phyloP scores from a whole-genome alignment of 169 alveolate genomes.

The Hepatocystis sp. region DNA sequence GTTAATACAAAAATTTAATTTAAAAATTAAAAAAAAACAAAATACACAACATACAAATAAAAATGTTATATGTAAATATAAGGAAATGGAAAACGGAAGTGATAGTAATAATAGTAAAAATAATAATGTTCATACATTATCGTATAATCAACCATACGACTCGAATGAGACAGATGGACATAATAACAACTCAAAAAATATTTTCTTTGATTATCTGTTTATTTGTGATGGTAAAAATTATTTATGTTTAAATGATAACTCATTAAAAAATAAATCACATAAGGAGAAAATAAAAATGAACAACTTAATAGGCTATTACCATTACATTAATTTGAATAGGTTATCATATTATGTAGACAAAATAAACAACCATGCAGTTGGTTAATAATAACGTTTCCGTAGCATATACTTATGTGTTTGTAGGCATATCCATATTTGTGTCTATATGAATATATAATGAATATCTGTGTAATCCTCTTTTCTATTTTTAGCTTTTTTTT shows the following conservation, averaged over 20 bases:
- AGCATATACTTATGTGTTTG: too few species aligned
- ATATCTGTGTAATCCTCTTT: too few species aligned
- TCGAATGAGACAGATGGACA: not conserved
- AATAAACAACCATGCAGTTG: too few species aligned
- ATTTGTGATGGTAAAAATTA: conserved; percentile 68
- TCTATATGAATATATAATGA: too few species aligned
- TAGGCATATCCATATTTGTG: too few species aligned
- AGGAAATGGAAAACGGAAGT: too few species aligned
- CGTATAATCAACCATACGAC: too few species aligned
- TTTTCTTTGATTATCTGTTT: conserved; percentile 26
- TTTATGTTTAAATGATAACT: conserved; percentile 65
- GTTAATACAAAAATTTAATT: conserved; percentile 48
- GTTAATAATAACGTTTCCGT: too few species aligned
- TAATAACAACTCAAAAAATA: not conserved
- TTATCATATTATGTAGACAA: conserved; percentile 45
- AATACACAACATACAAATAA: not conserved
- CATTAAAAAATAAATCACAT: conserved; percentile 9
- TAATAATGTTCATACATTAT: too few species aligned
- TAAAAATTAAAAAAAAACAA: conserved; percentile 26
- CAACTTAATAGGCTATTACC: conserved; percentile 60
- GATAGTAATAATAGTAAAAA: too few species aligned
- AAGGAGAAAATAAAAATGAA: conserved; percentile 16
- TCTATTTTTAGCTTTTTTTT: too few species aligned
- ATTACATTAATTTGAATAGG: conserved; percentile 60
- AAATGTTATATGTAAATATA: not conserved